Percentiles rank a stretch among this genome's conserved stretches.
These are phyloP conservation scores for Phytophthora chlamydospora DNA, from an alignment of 352 stramenopile genomes.

Conservation along the genomic window DNA sequence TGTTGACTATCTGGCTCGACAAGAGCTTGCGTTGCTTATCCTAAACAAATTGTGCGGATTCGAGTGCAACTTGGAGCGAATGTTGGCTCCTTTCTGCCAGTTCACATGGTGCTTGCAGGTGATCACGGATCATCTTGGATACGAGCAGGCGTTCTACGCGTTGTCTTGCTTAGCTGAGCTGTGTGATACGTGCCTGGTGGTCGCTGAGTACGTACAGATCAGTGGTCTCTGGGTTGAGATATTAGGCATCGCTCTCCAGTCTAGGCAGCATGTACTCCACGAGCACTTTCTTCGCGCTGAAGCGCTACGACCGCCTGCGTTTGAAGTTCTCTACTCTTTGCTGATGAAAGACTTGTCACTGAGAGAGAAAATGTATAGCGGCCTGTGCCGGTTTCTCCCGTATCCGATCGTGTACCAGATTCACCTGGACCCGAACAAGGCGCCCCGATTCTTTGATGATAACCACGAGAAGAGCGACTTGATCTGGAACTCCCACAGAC, in stretches of 20 bases:
- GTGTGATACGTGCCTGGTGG: conserved; percentile 76
- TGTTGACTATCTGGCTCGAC: conserved; percentile 72
- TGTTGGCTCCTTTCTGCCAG: conserved; percentile 76
- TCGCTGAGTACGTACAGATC: conserved; percentile 76
- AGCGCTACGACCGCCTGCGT: conserved; percentile 75
- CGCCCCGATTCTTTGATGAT: conserved; percentile 80
- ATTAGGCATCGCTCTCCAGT: conserved; percentile 78
- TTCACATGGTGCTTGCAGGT: conserved; percentile 86
- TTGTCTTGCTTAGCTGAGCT: conserved; percentile 79
- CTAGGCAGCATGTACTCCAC: conserved; percentile 79
- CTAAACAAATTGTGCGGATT: conserved; percentile 85
- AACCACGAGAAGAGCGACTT: conserved; percentile 86
- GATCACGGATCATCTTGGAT: conserved; percentile 80
- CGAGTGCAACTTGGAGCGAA: conserved; percentile 71
- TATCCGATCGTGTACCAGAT: conserved; percentile 88
- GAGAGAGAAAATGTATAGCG: conserved; percentile 76
- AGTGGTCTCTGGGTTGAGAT: conserved; percentile 85
- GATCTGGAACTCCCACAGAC: conserved; percentile 82
- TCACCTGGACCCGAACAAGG: conserved; percentile 75
- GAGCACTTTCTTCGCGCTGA: conserved; percentile 83
- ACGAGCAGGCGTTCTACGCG: conserved; percentile 81
- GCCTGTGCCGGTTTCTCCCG: conserved; percentile 73
- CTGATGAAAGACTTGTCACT: conserved; percentile 75
- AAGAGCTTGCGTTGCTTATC: conserved; percentile 78
- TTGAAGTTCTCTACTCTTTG: conserved; percentile 80